These are phyloP conservation scores for Russula virescens DNA, from an alignment of 768 basidiomycete genomes.

Conservation along the genomic window DNA sequence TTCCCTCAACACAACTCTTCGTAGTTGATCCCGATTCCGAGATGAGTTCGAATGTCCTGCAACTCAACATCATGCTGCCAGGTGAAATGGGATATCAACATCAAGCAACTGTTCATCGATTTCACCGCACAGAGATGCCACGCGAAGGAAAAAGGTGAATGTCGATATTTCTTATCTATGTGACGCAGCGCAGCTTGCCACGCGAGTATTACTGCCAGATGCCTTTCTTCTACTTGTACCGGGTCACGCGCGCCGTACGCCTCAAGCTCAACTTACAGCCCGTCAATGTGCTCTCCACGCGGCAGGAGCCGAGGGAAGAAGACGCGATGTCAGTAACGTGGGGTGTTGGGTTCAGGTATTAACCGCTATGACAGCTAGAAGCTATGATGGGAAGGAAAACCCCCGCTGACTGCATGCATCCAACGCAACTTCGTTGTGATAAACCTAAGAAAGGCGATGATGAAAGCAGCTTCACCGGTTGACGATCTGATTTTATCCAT, in stretches of 20 bases:
- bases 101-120: slow-evolving; percentile 51
- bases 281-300: slow-evolving; percentile 44
- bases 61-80: slow-evolving; percentile 52
- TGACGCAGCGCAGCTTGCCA: slow-evolving; percentile 80
- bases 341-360: too few species aligned
- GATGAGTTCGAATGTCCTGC: slow-evolving; percentile 58
- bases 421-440: slow-evolving; percentile 21
- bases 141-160: neutral
- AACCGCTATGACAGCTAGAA: too few species aligned
- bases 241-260: too few species aligned
- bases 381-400: slow-evolving; percentile 71
- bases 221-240: slow-evolving; percentile 74
- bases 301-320: neutral
- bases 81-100: slow-evolving; percentile 58
- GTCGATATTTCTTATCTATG: slow-evolving; percentile 64
- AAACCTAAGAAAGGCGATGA: too few species aligned
- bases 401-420: slow-evolving; percentile 77
- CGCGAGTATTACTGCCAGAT: slow-evolving; percentile 62
- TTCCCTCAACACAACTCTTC: slow-evolving; percentile 54
- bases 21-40: slow-evolving; percentile 66
- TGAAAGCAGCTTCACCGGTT: slow-evolving; percentile 88
- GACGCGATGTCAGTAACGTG: too few species aligned
- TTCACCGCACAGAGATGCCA: neutral
- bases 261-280: slow-evolving; percentile 60
- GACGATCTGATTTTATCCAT: slow-evolving; percentile 91